phyloP scores from a whole-genome alignment of 1,284 basidiomycete species.

The Melampsora americana region DNA sequence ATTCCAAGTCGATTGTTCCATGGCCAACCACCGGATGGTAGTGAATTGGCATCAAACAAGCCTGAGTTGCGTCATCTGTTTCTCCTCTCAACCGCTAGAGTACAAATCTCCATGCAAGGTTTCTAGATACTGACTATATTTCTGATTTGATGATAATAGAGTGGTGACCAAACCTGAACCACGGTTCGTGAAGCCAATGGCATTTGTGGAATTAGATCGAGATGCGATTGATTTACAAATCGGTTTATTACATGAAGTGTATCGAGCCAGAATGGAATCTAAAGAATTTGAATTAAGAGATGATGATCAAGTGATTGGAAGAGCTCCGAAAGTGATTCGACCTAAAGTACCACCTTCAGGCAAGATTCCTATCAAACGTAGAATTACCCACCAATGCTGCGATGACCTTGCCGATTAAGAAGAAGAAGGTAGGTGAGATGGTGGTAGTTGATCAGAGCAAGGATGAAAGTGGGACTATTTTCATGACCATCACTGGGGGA shows the following conservation, averaged over 20 bases:
- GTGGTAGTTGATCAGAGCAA: neutral
- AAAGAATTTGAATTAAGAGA: slow-evolving; percentile 39
- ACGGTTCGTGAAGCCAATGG: slow-evolving; percentile 22
- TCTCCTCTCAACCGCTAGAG: neutral
- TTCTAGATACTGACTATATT: neutral
- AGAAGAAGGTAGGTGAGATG: neutral
- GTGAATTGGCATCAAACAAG: neutral
- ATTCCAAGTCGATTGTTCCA: slow-evolving; percentile 76
- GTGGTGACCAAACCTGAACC: slow-evolving; percentile 23
- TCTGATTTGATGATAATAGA: slow-evolving; percentile 3
- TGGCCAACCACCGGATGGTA: slow-evolving; percentile 53
- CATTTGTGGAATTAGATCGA: slow-evolving; percentile 28
- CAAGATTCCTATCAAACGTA: slow-evolving; percentile 37
- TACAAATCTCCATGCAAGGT: neutral
- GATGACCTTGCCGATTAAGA: neutral
- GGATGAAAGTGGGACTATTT: too few relatives aligned
- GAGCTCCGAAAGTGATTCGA: slow-evolving; percentile 31
- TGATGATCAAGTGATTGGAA: slow-evolving; percentile 23
- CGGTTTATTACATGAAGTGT: slow-evolving; percentile 20
- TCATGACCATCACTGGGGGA: neutral
- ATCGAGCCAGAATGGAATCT: slow-evolving; percentile 20
- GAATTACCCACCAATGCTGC: neutral
- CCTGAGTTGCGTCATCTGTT: slow-evolving; percentile 20
- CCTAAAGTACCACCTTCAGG: slow-evolving; percentile 44
- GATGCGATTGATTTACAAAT: slow-evolving; percentile 39